Base-by-base conservation (phyloP, 2,329 filamentous ascomycete species). In the Pezicula neosporulosa region DNA sequence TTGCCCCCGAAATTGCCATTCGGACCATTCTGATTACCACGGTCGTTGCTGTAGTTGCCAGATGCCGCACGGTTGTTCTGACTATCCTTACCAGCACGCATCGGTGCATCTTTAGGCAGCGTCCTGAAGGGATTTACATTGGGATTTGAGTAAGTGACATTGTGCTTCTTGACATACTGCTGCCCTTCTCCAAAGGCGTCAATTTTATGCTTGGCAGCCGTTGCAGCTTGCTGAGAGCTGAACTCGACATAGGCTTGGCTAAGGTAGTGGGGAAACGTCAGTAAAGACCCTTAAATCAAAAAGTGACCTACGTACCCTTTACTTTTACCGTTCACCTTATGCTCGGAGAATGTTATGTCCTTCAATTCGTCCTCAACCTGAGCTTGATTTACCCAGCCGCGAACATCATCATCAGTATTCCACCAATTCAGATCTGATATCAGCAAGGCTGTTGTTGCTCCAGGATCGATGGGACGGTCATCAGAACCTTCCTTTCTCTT, bases 311-410 rank as follows among this genome's bases (percentile, higher is more conserved):
- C 84, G 57, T 78, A 96, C 92, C 94, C 93, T 75, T 97, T 97
- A 72, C 90, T 96, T 74, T 99, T 99, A 61, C 94, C 94, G 61
- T 99, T 99, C 44, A 97, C 92, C 68, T 99, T 99, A 72, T 97
- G 94, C 69, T 99, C 94, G 63, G 90, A 97, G 69, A 97, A 99
- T 0, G 92, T 96, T 47, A 99, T 83, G 55, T 97, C 94, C 63
- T 89, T 91, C 16, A 97, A 74, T 63, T 96, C 90, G 43, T 86
- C 80, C 68, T 97, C 94, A 60, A 84, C 89, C 2, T 81, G 82
- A n/a, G 87, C 89, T 58, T 89, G 80, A 58, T 85, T 84, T 21
- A 88, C 78, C 89, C 91, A 97, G 47, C 87, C 89, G 48, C 94
- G 87, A 51, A 99, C 83, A 61, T 97, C 91, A 65, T 99, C 94